These are phyloP conservation scores for Rhododendron vialii DNA, from an alignment of 148 eudicot genomes.

Conservation along the genomic window DNA sequence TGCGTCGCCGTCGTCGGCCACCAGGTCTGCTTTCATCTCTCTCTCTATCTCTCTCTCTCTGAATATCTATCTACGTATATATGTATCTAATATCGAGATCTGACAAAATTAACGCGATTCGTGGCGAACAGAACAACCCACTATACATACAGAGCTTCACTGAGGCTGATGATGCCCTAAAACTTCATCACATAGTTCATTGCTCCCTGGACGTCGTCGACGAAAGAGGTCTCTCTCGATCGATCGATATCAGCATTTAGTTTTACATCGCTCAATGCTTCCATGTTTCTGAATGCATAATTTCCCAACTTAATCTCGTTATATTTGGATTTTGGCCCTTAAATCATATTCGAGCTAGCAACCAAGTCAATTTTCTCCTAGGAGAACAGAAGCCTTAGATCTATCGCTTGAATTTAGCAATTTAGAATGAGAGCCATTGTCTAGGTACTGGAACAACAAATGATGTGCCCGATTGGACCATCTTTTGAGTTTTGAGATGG, in stretches of 20 bases:
- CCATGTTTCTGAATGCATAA: background rate
- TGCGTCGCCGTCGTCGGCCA: slow-evolving; percentile 96
- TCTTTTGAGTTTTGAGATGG: background rate
- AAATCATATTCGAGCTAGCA: background rate
- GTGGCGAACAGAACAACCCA: slow-evolving; percentile 73
- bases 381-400: background rate
- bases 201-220: slow-evolving; percentile 96
- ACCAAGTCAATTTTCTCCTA: background rate
- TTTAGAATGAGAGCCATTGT: background rate
- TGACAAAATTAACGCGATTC: slow-evolving; percentile 7
- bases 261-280: background rate
- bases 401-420: background rate
- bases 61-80: background rate
- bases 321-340: background rate
- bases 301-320: background rate
- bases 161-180: slow-evolving; percentile 89
- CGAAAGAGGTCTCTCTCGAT: slow-evolving; percentile 62
- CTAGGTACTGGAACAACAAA: background rate
- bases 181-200: slow-evolving; percentile 98
- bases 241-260: background rate
- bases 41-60: background rate
- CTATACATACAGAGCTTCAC: slow-evolving; percentile 94
- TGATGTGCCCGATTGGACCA: background rate
- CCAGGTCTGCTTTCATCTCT: slow-evolving; percentile 48
- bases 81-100: background rate